phyloP scores from a whole-genome alignment of 805 yeast species.

The Aciculoconidium aculeatum region DNA sequence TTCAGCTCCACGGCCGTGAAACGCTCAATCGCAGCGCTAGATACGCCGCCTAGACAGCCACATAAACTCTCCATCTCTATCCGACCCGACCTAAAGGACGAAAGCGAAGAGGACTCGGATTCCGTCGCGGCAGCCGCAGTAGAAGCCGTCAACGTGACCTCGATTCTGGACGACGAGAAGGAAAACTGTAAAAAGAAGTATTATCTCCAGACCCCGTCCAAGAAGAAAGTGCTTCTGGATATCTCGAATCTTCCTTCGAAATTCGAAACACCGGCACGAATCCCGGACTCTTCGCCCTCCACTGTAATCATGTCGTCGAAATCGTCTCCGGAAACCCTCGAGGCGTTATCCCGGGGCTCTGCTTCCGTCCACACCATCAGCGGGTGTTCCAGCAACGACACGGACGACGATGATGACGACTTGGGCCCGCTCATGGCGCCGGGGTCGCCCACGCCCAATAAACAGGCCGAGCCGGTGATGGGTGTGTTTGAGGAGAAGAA shows the following conservation, averaged over 20 bases:
- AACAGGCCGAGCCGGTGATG: slow-evolving; percentile 5
- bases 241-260: slow-evolving; percentile 18
- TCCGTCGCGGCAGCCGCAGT: too few species aligned
- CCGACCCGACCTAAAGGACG: slow-evolving; percentile 10
- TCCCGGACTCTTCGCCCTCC: slow-evolving; percentile 33
- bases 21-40: slow-evolving; percentile 30
- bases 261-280: slow-evolving; percentile 11
- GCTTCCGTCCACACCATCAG: too few species aligned
- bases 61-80: slow-evolving; percentile 21
- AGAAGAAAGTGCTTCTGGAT: slow-evolving; percentile 21
- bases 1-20: slow-evolving; percentile 19
- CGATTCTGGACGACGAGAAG: slow-evolving; percentile 15
- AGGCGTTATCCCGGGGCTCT: too few species aligned
- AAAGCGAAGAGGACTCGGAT: slow-evolving; percentile 3
- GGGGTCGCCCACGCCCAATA: slow-evolving; percentile 4
- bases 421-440: slow-evolving; percentile 3
- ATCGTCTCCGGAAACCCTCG: slow-evolving; percentile 3
- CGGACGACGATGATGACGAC: slow-evolving; percentile 3
- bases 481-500: slow-evolving; percentile 6
- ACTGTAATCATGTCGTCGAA: slow-evolving; percentile 29
- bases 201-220: slow-evolving; percentile 30
- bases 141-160: slow-evolving; percentile 7
- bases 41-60: slow-evolving; percentile 34
- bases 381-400: too few species aligned
- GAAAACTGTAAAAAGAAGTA: slow-evolving; percentile 9